Evolutionary conservation across 2,329 filamentous ascomycete genomes (phyloP).

Genomic region (Grosmannia serpens): DNA sequence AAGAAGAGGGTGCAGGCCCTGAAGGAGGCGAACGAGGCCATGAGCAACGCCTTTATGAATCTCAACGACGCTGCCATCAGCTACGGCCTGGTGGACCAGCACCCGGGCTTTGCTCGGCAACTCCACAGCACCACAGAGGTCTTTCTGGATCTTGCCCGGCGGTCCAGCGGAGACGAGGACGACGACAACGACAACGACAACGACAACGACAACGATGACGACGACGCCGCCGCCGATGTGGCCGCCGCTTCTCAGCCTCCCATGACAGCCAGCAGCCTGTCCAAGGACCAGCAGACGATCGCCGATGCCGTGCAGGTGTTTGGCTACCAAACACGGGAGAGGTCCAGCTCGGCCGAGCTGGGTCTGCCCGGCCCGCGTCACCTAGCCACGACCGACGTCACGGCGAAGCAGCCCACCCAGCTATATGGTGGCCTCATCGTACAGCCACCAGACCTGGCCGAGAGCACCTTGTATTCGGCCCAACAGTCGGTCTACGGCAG

Average conservation of each 20-base stretch:
- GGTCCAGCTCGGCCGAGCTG: conserved; percentile 10
- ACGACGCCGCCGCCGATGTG: not conserved
- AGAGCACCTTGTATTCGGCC: not conserved
- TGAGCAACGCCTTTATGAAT: conserved; percentile 58
- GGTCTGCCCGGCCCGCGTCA: not conserved
- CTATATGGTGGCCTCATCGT: conserved; percentile 19
- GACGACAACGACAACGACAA: conserved; percentile 16
- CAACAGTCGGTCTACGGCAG: conserved; percentile 29
- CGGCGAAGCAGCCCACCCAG: not conserved
- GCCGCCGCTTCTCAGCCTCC: not conserved
- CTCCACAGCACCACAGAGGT: conserved; percentile 45
- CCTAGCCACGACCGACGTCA: not conserved
- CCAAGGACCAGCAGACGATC: conserved; percentile 1
- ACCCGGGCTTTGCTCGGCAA: conserved; percentile 44
- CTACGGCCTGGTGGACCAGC: conserved; percentile 44
- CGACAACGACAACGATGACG: conserved; percentile 6
- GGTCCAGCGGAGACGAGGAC: conserved; percentile 28
- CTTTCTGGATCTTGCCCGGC: conserved; percentile 44
- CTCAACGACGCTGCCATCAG: conserved; percentile 52
- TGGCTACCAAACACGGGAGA: conserved; percentile 5
- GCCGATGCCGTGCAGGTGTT: conserved; percentile 3
- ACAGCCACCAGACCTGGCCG: conserved; percentile 6
- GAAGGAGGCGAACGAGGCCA: conserved; percentile 57
- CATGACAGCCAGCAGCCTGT: not conserved
- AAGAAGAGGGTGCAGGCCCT: conserved; percentile 59